A percentile compares a stretch with the other conserved stretches of the same genome.
These are phyloP conservation scores for Polygonum aviculare DNA, from an alignment of 148 eudicot genomes.

Conservation along the genomic window DNA sequence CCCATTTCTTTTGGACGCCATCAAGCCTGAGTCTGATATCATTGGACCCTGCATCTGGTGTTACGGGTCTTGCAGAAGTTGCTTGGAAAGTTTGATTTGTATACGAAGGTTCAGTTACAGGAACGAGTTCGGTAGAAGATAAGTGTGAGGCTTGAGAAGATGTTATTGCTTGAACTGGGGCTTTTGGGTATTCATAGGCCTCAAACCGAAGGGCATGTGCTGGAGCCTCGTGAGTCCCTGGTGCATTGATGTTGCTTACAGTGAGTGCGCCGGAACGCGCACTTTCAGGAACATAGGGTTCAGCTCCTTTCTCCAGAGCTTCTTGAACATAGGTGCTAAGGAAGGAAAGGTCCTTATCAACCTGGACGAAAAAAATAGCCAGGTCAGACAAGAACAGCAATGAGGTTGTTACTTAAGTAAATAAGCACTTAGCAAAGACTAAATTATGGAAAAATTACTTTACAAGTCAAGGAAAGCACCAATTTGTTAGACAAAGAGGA, in stretches of 20 bases:
- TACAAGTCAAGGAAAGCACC: too few relatives aligned
- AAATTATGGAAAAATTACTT: too few relatives aligned
- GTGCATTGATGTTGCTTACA: constrained; percentile 42
- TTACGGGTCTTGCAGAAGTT: constrained; percentile 18
- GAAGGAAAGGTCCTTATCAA: constrained; percentile 67
- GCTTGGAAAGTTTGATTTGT: constrained; percentile 28
- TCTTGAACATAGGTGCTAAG: constrained; percentile 61
- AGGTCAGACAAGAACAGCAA: neutral
- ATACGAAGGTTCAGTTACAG: constrained; percentile 49
- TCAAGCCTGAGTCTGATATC: constrained; percentile 77
- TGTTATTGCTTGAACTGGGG: constrained; percentile 17
- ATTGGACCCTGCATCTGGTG: constrained; percentile 42
- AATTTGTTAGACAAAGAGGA: too few relatives aligned
- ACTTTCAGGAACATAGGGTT: constrained; percentile 79
- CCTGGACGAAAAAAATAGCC: constrained; percentile 37
- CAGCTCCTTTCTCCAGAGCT: constrained; percentile 79
- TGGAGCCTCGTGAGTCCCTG: constrained; percentile 50
- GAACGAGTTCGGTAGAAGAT: constrained; percentile 62
- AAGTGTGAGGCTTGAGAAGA: constrained; percentile 17
- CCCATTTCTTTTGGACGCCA: constrained; percentile 98
- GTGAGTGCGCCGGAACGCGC: constrained; percentile 49
- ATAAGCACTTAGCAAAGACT: neutral
- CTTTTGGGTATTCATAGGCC: constrained; percentile 90
- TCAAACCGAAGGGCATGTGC: constrained; percentile 81
- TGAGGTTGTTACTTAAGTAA: neutral